Evolutionary conservation across 2,329 filamentous ascomycete genomes (phyloP).

Genomic region (Aspergillus sp.): DNA sequence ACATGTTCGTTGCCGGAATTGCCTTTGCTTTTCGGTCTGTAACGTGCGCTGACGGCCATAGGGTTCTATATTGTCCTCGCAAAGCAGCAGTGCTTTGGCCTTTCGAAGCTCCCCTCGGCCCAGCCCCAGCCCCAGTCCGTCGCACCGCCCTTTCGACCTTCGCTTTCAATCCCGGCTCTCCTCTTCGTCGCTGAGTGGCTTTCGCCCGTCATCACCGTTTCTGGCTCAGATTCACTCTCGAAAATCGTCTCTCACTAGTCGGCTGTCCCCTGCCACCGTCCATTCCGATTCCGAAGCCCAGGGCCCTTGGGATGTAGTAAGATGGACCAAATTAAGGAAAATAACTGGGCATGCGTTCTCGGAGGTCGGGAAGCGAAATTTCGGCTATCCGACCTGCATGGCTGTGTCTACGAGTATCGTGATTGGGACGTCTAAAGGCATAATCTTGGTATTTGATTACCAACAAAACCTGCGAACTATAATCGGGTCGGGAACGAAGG

Average conservation of each 20-base stretch:
- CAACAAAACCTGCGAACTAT: slow-evolving; percentile 93
- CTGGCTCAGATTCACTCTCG: slow-evolving; percentile 76
- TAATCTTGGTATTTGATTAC: slow-evolving; percentile 95
- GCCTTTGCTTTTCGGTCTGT: slow-evolving; percentile 57
- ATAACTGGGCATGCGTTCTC: slow-evolving; percentile 88
- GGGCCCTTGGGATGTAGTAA: slow-evolving; percentile 92
- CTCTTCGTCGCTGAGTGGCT: slow-evolving; percentile 58
- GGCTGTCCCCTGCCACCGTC: slow-evolving; percentile 58
- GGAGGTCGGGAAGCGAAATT: slow-evolving; percentile 86
- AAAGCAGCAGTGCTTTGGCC: slow-evolving; percentile 72
- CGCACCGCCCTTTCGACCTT: slow-evolving; percentile 89
- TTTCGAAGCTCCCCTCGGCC: slow-evolving; percentile 67
- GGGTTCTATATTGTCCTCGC: slow-evolving; percentile 59
- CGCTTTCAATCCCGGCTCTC: slow-evolving; percentile 88
- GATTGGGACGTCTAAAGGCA: slow-evolving; percentile 88
- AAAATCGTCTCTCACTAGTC: slow-evolving; percentile 74
- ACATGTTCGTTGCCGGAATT: slow-evolving; percentile 58
- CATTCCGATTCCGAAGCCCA: slow-evolving; percentile 68
- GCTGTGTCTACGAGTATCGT: slow-evolving; percentile 85
- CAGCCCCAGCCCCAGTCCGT: slow-evolving; percentile 76
- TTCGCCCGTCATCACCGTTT: slow-evolving; percentile 73
- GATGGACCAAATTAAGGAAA: slow-evolving; percentile 92
- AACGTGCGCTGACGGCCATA: slow-evolving; percentile 43
- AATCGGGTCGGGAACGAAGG: slow-evolving; percentile 89
- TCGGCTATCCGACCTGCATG: slow-evolving; percentile 87